phyloP scores from a whole-genome alignment of 2,329 filamentous ascomycete genomes.

The Clarireedia sp. region DNA sequence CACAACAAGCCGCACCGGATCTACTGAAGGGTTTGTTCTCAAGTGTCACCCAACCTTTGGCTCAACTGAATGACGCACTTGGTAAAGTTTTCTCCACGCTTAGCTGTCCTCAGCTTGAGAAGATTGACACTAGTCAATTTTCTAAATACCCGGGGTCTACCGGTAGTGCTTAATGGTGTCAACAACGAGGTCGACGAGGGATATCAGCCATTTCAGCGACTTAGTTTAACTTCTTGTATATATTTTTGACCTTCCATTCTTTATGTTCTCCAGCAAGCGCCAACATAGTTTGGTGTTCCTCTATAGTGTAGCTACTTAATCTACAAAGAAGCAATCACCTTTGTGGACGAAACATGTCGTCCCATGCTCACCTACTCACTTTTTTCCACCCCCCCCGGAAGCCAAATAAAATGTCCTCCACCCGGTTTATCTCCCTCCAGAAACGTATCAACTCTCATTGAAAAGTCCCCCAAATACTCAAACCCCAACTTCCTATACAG shows the following conservation, averaged over 20 bases:
- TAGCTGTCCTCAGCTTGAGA: slow-evolving; percentile 6
- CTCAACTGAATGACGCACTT: slow-evolving; percentile 13
- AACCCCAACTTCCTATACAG: slow-evolving; percentile 25
- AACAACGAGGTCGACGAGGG: no score
- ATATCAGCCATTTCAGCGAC: no score
- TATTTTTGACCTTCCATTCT: neutral
- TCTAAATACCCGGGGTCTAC: slow-evolving; percentile 5
- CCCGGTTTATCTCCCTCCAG: slow-evolving; percentile 10
- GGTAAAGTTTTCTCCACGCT: neutral
- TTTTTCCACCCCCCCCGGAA: slow-evolving; percentile 11
- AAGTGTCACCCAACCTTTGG: slow-evolving; percentile 27
- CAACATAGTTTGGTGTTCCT: no score
- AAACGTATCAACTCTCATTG: slow-evolving; percentile 1
- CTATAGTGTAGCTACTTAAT: no score
- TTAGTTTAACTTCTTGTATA: neutral
- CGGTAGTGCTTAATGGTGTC: slow-evolving; percentile 1
- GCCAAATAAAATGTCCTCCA: slow-evolving; percentile 22
- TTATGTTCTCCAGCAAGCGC: no score
- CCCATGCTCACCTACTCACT: neutral
- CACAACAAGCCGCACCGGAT: slow-evolving; percentile 35
- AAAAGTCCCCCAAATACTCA: slow-evolving; percentile 17
- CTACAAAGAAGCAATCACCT: no score
- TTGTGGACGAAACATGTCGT: no score
- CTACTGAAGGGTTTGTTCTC: slow-evolving; percentile 32
- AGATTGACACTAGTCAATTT: slow-evolving; percentile 9